Base-by-base conservation (phyloP, 495 filamentous ascomycete genomes). In the Neurospora sp. region DNA sequence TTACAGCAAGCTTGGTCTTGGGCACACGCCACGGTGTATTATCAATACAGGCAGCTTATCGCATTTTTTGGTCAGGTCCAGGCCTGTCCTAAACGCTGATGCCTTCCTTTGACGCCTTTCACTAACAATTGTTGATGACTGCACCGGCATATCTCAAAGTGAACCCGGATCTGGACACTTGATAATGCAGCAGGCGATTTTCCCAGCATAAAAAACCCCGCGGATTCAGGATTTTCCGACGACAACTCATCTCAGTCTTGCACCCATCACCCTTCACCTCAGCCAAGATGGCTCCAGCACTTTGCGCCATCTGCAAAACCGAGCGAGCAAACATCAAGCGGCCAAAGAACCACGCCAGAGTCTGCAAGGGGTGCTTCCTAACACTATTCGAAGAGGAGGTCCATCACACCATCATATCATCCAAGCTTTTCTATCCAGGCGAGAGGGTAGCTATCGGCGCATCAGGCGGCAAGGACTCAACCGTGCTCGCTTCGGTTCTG, bases 401-500 rank as follows among this genome's bases (percentile, higher is more conserved):
- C 71, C 94, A 98, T 81, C 90, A 94, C 76, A 98, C 96, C 5
- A 97, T 99, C 82, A 91, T 85, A 11, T 85, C 89, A 8, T 91
- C 92, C 16, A 83, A 85, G 35, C 88, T 99, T 42, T 99, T 99
- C 84, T 82, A 86, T 41, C 91, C 85, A 31, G 96, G 96, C 42
- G 95, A 98, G 81, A 90, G 90, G 71, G 87, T 99, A 38, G 96
- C 96, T 31, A 97, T 99, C 80, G 96, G 96, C 66, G 96, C 96
- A 41, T 98, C 95, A 3, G 96, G 96, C 59, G 96, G 96, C 75
- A 99, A 99, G 84, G 96, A 99, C 83, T 97, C 94, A 73, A 99
- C 96, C 0, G 96, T 99, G 4, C 88, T 99, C 5, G 96, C 96
- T 27, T 94, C 93, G 0, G 94, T 99, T 5, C 86, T 99, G 59